Conservation (phyloP, 305 asterid genomes). For the Euphrasia arctica region DNA sequence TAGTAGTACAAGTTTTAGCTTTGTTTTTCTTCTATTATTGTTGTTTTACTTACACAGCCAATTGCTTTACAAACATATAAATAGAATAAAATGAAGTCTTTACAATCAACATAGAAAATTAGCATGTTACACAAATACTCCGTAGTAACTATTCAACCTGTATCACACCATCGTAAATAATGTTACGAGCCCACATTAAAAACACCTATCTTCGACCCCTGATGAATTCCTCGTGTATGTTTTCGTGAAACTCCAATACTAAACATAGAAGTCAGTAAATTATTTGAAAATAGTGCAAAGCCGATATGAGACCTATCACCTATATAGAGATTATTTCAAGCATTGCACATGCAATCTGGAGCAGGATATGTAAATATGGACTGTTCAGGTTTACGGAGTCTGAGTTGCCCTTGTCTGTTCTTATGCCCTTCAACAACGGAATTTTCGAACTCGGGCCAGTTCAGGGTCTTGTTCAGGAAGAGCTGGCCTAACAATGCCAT, state of each 20-base stretch:
- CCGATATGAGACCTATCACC: slow-evolving; percentile 13
- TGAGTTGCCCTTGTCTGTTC: slow-evolving; percentile 83
- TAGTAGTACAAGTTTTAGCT: no score
- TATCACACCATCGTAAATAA: slow-evolving; percentile 24
- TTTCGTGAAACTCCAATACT: slow-evolving; percentile 18
- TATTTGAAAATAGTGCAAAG: slow-evolving; percentile 32
- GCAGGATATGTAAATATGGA: slow-evolving; percentile 91
- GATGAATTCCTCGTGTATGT: slow-evolving; percentile 13
- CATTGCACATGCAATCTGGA: slow-evolving; percentile 93
- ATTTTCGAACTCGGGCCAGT: slow-evolving; percentile 76
- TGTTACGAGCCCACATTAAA: slow-evolving; percentile 26
- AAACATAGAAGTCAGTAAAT: slow-evolving; percentile 24
- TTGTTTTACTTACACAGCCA: no score
- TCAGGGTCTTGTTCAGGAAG: slow-evolving; percentile 70
- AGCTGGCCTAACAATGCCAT: slow-evolving; percentile 84
- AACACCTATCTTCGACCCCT: slow-evolving; percentile 26
- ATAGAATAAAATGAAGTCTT: neutral
- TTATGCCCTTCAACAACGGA: slow-evolving; percentile 75
- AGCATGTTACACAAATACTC: slow-evolving; percentile 24
- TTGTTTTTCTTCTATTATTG: no score
- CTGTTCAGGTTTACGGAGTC: slow-evolving; percentile 62
- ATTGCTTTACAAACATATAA: no score
- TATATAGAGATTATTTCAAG: slow-evolving; percentile 30
- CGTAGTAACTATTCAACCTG: slow-evolving; percentile 27
- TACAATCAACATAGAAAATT: slow-evolving; percentile 9